Evolutionary conservation across 2,329 filamentous ascomycete species (phyloP).

Genomic region (Paraphaeosphaeria minitans): DNA sequence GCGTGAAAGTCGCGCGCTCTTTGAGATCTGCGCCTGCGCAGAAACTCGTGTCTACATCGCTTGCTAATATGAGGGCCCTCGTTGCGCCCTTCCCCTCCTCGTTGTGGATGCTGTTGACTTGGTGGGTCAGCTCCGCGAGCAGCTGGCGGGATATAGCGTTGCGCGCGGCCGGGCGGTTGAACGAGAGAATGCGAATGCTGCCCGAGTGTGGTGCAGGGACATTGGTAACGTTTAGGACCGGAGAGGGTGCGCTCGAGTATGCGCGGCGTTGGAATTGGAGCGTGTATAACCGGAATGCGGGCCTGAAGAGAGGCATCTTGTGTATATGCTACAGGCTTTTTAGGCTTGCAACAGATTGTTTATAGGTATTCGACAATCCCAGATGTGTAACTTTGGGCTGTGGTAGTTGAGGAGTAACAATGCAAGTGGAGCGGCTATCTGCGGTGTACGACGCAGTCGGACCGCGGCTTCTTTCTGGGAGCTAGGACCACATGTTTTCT

Average conservation of each 20-base stretch:
- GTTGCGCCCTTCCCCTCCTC: constrained; percentile 66
- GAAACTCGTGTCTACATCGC: constrained; percentile 84
- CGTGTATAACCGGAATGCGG: constrained; percentile 24
- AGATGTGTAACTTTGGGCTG: no score
- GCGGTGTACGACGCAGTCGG: not conserved
- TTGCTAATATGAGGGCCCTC: constrained; percentile 81
- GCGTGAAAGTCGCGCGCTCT: constrained; percentile 77
- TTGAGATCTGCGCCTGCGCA: constrained; percentile 96
- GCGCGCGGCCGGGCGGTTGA: constrained; percentile 82
- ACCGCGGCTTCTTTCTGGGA: constrained; percentile 2
- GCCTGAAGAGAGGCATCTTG: constrained; percentile 34
- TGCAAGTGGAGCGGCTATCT: not conserved
- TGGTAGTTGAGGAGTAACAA: not conserved
- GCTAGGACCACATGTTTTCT: not conserved
- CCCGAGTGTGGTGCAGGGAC: constrained; percentile 79
- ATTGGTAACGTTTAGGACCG: constrained; percentile 71
- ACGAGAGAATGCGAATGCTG: constrained; percentile 83
- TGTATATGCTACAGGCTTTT: not conserved
- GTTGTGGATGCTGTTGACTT: constrained; percentile 73
- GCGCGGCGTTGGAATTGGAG: constrained; percentile 35
- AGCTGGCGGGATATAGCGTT: constrained; percentile 89
- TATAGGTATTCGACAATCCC: no score
- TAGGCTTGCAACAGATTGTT: no score
- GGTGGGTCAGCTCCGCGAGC: constrained; percentile 70
- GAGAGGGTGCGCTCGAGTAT: constrained; percentile 54